Evolutionary conservation across 371 early-diverging fungal genomes (phyloP).

Genomic region (Mortierella sp.): DNA sequence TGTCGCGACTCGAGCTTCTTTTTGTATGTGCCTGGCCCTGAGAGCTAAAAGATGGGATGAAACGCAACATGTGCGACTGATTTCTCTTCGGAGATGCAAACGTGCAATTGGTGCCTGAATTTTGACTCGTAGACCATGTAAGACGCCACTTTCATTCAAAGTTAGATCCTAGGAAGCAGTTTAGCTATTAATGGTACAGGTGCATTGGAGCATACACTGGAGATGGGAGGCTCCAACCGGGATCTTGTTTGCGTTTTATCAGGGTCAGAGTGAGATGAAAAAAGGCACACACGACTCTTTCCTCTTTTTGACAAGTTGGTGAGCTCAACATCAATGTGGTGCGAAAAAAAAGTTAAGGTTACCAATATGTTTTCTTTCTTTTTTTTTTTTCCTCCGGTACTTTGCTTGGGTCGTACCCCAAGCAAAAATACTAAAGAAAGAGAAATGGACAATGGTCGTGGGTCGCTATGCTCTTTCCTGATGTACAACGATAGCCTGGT

Average conservation of each 20-base stretch:
- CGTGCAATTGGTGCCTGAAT: background rate
- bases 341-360: constrained; percentile 8
- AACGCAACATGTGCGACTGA: background rate
- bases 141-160: background rate
- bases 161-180: background rate
- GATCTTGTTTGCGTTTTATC: background rate
- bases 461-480: constrained; percentile 1
- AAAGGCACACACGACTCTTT: background rate
- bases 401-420: background rate
- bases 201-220: background rate
- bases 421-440: background rate
- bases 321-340: background rate
- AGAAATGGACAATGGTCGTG: background rate
- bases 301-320: constrained; percentile 1
- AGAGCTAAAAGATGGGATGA: no score
- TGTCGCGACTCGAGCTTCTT: background rate
- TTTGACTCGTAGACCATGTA: background rate
- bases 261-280: background rate
- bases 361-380: background rate
- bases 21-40: constrained; percentile 3
- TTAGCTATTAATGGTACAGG: background rate
- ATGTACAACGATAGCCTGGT: background rate
- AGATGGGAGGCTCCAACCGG: background rate
- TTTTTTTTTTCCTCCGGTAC: background rate
- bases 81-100: background rate